Evolutionary conservation across 495 filamentous ascomycete species (phyloP), one percentile per base, ranked within the genome.

Genomic region (Stereocaulon alpinum): DNA sequence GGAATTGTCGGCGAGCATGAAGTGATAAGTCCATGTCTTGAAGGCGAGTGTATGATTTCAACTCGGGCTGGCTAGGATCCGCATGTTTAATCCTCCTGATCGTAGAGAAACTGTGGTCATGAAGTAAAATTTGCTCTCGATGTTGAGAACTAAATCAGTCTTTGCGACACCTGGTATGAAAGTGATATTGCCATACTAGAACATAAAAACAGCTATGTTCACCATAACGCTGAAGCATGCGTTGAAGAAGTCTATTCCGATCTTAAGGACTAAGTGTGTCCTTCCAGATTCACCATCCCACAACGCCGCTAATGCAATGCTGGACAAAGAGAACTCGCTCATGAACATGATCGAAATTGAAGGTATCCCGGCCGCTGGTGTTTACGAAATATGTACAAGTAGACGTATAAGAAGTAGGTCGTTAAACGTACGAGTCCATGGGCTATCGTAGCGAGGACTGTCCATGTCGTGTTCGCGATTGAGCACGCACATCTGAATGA

Each of bases 401-500:
- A 49, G 48, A 63, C 44, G 49, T 24, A 58, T 47, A 30, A 34
- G 34, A 60, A 41, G 34, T n/a, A 53, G 27, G 47, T 29, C 22
- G 48, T 43, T 50, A 48, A 12, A 48, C 43, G 24, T 22, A 29
- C 24, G 34, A 22, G 24, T 29, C 24, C 4, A 18, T 37, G n/a
- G 53, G 50, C 59, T 67, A 68, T 63, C 66, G 63, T 30, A 67
- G 47, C 22, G 62, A 63, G 18, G 63, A 65, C 48, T 57, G 56
- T 42, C 63, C 63, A 30, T 47, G 59, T 44, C 52, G 63, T 37
- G 34, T 32, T 48, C 50, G 41, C 14, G 53, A 37, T 52, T 29
- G 42, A 18, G 32, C 41, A n/a, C 40, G 53, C 17, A 64, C 43
- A 52, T 61, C 66, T 4, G 78, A 82, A 54, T 84, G 79, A 50